phyloP scores from a whole-genome alignment of 495 filamentous ascomycete species.

The Neurospora sp. region DNA sequence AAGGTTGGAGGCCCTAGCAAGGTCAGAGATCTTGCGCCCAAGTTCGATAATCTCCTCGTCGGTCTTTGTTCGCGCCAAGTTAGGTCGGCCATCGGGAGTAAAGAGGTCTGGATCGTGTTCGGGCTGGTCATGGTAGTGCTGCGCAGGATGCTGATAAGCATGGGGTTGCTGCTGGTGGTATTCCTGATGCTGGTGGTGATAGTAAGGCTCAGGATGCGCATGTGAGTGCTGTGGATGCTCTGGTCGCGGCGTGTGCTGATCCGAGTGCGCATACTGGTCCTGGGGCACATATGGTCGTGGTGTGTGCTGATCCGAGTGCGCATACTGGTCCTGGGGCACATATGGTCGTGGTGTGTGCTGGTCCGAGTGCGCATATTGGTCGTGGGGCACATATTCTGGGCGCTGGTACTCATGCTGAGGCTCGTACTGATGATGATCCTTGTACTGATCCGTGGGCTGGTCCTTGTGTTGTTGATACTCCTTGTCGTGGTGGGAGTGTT shows the following conservation, averaged over 20 bases:
- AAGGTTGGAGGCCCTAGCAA: constrained; percentile 33
- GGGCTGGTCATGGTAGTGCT: constrained; percentile 10
- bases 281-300: neutral
- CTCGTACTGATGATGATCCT: neutral
- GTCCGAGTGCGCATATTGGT: neutral
- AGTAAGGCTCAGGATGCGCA: neutral
- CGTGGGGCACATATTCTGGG: constrained; percentile 3
- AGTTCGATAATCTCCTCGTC: constrained; percentile 41
- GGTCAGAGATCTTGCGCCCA: constrained; percentile 34
- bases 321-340: neutral
- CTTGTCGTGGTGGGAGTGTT: neutral
- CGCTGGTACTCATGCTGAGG: constrained; percentile 5
- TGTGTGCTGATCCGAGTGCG: neutral
- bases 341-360: neutral
- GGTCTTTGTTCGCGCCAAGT: constrained; percentile 25
- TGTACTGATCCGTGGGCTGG: neutral
- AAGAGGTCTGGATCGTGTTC: constrained; percentile 5
- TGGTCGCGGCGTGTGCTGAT: neutral
- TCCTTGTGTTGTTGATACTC: neutral
- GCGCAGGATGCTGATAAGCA: constrained; percentile 4
- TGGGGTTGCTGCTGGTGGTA: constrained; percentile 11
- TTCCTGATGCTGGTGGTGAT: constrained; percentile 4
- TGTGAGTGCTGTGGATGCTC: neutral
- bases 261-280: neutral
- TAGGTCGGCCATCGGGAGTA: constrained; percentile 21